phyloP scores from a whole-genome alignment of 371 early-diverging fungal genomes.

The Mortierella polycephala region DNA sequence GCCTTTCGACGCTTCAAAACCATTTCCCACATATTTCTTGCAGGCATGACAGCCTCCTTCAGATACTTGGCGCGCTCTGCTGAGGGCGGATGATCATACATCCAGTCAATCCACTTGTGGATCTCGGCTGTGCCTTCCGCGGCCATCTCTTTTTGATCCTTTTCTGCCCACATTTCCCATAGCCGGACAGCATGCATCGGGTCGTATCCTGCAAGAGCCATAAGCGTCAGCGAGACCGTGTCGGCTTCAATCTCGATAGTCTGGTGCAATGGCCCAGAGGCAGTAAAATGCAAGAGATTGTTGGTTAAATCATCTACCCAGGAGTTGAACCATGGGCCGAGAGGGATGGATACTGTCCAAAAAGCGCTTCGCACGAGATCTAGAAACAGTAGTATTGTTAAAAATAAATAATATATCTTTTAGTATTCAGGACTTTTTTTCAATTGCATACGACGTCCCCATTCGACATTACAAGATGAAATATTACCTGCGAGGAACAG shows the following conservation, averaged over 20 bases:
- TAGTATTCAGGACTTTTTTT: not conserved
- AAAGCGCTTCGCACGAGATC: conserved; percentile 45
- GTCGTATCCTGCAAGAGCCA: conserved; percentile 69
- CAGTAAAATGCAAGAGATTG: conserved; percentile 34
- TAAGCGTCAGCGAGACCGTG: conserved; percentile 63
- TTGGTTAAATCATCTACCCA: conserved; percentile 45
- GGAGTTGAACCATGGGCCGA: conserved; percentile 54
- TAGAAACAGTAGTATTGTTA: not conserved
- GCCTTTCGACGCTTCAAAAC: conserved; percentile 28
- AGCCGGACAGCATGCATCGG: conserved; percentile 60
- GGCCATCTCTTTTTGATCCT: conserved; percentile 46
- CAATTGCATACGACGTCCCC: no score
- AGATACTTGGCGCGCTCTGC: conserved; percentile 44
- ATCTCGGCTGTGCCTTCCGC: conserved; percentile 33
- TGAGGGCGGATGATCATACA: conserved; percentile 54
- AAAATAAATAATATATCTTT: not conserved
- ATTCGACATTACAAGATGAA: no score
- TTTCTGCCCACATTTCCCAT: conserved; percentile 60
- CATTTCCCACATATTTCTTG: conserved; percentile 50
- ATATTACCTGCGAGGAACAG: conserved; percentile 41
- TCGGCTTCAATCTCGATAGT: conserved; percentile 59
- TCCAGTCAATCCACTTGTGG: conserved; percentile 54
- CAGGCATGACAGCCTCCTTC: conserved; percentile 52
- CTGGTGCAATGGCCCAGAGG: conserved; percentile 49
- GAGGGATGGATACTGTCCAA: conserved; percentile 49